Evolutionary conservation across 495 filamentous ascomycete species (phyloP), one percentile per base, ranked within the genome.

Genomic region (Xylaria castorea): DNA sequence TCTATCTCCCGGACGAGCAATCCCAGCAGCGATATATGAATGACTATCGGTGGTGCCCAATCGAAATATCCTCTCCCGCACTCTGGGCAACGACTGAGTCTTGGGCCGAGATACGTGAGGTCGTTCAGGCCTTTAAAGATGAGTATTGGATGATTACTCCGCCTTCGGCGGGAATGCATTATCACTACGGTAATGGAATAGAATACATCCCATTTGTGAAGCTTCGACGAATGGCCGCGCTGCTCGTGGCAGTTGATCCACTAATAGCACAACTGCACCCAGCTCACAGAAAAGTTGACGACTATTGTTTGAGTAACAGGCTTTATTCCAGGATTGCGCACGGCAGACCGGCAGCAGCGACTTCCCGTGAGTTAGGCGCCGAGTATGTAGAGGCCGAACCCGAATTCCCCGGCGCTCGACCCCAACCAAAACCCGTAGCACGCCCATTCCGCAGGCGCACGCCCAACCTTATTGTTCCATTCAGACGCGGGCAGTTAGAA

Each of bases 211-310:
- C 72, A 1, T 14, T 73, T 14, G 1, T 2, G 0, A 50, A 66
- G 1, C 20, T 74, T 1, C 57, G 70, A 14, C 67, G 55, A 3
- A 72, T 78, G 12, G 76, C 71, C 2, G 72, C 68, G 3, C 36
- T 78, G 1, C 50, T 76, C 1, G 68, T 74, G 1, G 70, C 68
- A 8, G 71, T 63, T 8, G 76, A 78, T 22, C 72, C 72, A 4
- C 22, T 76, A 12, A 7, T 78, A 5, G 75, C 66, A 12, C 76
- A 78, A n/a, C 53, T 36, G 5, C 74, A 76, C 12, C 74, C 76
- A 11, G 6, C 1, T 18, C 68, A 75, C 9, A 66, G 76, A 9
- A 36, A 51, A 12, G 20, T 55, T 3, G 68, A 75, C 30, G 5
- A 1, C 0, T 71, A 16, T 7, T 72, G 67, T 18, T 2, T 58